Conservation (phyloP, 306 rosid species). For the Ammopiptanthus mongolicus region DNA sequence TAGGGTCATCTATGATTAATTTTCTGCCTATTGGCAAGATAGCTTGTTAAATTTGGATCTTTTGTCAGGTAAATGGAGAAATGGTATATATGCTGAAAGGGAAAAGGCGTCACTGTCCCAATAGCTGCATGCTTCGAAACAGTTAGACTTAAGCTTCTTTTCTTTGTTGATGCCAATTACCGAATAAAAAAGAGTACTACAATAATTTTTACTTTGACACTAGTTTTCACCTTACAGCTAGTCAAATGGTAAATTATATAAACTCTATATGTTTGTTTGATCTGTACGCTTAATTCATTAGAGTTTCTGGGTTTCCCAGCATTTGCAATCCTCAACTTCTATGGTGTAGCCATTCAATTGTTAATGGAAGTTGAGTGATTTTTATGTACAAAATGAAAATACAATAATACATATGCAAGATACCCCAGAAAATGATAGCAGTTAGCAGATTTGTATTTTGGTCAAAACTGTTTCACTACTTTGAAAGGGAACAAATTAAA, state of each 20-base stretch:
- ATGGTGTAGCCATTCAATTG: neutral
- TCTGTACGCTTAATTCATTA: neutral
- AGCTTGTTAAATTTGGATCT: constrained; percentile 8
- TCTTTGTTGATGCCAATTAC: constrained; percentile 10
- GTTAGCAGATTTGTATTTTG: neutral
- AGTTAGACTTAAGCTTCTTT: constrained; percentile 16
- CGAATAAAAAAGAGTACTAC: constrained; percentile 8
- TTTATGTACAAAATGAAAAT: neutral
- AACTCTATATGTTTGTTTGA: neutral
- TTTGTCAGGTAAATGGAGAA: constrained; percentile 14
- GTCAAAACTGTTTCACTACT: neutral
- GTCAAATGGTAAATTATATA: neutral
- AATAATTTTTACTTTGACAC: constrained; percentile 1
- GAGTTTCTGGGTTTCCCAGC: neutral
- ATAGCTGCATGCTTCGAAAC: neutral
- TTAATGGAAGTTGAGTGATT: neutral
- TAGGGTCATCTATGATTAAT: constrained; percentile 9
- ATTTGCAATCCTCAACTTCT: neutral
- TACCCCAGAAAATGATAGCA: neutral
- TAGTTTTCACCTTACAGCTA: constrained; percentile 6
- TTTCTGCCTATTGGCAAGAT: constrained; percentile 12
- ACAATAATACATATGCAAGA: neutral
- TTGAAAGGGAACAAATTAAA: neutral
- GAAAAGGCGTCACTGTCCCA: constrained; percentile 23
- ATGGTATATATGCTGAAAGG: constrained; percentile 13